A percentile compares a stretch with the other conserved stretches of the same genome.
phyloP scores from a whole-genome alignment of 306 rosid species.

The Vicia villosa region DNA sequence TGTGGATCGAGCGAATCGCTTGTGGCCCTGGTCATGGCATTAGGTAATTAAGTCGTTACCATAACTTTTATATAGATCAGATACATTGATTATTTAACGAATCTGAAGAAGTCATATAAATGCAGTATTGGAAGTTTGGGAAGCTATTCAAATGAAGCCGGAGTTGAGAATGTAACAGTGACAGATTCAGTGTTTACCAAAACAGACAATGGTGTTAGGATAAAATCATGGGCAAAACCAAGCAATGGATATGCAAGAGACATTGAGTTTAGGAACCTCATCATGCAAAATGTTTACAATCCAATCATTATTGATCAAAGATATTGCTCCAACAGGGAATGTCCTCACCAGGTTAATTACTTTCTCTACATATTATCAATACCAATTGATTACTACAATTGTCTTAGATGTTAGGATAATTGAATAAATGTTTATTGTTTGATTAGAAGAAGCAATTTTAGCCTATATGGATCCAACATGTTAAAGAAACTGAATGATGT shows the following conservation, averaged over 20 bases:
- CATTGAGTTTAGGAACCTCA: slow-evolving; percentile 37
- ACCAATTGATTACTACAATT: no score
- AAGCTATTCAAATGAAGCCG: slow-evolving; percentile 15
- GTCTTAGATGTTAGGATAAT: no score
- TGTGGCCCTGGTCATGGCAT: slow-evolving; percentile 76
- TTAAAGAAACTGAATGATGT: no score
- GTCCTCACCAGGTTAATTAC: slow-evolving; percentile 34
- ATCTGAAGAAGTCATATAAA: no score
- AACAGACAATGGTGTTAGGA: slow-evolving; percentile 44
- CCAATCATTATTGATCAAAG: slow-evolving; percentile 52
- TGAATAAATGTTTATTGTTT: no score
- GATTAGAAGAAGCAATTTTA: no score
- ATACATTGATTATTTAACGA: no score
- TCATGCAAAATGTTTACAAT: slow-evolving; percentile 43
- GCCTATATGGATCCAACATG: no score
- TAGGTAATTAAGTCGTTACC: slow-evolving; percentile 24
- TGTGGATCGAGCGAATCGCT: slow-evolving; percentile 48
- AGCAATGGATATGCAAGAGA: slow-evolving; percentile 41
- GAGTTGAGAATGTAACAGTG: slow-evolving; percentile 48
- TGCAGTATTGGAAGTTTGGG: slow-evolving; percentile 50
- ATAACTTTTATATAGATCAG: neutral
- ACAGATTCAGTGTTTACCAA: slow-evolving; percentile 28
- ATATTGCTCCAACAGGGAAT: slow-evolving; percentile 29
- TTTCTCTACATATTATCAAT: neutral
- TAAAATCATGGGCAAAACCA: slow-evolving; percentile 46